A percentile compares a stretch with the other conserved stretches of the same genome.
Conservation (phyloP, 2,329 filamentous ascomycete species). For the Metarhizium guizhouense region DNA sequence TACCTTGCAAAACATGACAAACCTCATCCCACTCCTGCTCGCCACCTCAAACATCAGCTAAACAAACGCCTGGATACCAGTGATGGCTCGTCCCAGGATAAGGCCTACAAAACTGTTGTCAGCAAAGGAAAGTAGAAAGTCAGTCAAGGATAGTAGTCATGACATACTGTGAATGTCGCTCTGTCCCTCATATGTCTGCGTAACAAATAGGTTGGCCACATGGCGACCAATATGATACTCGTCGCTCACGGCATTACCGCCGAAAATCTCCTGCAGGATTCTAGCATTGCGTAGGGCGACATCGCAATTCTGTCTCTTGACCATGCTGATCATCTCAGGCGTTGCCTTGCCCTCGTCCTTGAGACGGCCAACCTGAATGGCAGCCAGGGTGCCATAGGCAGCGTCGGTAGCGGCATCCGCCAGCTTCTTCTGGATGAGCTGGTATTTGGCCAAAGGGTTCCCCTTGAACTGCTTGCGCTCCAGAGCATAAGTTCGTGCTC, state of each 20-base stretch:
- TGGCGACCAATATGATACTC: conserved; percentile 94
- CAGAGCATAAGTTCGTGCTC: conserved; percentile 78
- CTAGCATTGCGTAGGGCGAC: conserved; percentile 72
- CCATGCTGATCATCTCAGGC: conserved; percentile 94
- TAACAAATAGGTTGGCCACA: conserved; percentile 92
- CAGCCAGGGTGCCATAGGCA: conserved; percentile 82
- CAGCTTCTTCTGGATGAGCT: conserved; percentile 96
- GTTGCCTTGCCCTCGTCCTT: conserved; percentile 84
- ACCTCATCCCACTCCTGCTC: not conserved
- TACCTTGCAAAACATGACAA: not conserved
- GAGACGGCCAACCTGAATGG: conserved; percentile 81
- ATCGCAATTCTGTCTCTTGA: conserved; percentile 98
- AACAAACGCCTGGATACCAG: conserved; percentile 72
- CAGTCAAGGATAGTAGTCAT: not conserved
- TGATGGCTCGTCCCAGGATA: conserved; percentile 60
- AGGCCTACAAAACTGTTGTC: conserved; percentile 40
- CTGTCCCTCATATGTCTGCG: conserved; percentile 96
- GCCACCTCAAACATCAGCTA: conserved; percentile 22
- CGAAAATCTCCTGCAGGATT: conserved; percentile 86
- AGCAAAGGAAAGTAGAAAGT: not conserved
- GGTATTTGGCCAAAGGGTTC: conserved; percentile 91
- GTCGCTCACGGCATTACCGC: conserved; percentile 95
- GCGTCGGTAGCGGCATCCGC: conserved; percentile 88
- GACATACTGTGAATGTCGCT: conserved; percentile 91
- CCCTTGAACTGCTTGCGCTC: conserved; percentile 94